Conservation (phyloP, 176 grass and related monocot genomes). For the Tillandsia fasciculata region DNA sequence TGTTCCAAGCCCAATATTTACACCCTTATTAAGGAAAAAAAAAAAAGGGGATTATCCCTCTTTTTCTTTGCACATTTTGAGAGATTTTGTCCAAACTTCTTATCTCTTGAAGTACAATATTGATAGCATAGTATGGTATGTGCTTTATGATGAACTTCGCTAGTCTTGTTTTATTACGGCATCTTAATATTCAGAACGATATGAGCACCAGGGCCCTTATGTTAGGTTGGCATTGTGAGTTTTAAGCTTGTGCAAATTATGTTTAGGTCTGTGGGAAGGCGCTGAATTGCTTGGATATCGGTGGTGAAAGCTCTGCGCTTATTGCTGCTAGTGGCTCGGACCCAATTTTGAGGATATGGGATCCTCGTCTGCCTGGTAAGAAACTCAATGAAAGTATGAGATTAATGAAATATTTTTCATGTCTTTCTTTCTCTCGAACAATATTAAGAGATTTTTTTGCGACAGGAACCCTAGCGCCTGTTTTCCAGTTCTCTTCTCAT, state of each 20-base stretch:
- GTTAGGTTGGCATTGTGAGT: conserved; percentile 5
- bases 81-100: too few relatives aligned
- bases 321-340: conserved; percentile 80
- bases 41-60: not conserved
- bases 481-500: conserved; percentile 94
- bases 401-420: not conserved
- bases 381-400: not conserved
- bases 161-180: not conserved
- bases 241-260: conserved; percentile 10
- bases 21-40: too few relatives aligned
- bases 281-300: conserved; percentile 82
- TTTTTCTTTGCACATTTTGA: not conserved
- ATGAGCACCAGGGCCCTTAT: not conserved
- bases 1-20: too few relatives aligned
- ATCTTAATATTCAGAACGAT: not conserved
- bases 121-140: not conserved
- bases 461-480: conserved; percentile 73
- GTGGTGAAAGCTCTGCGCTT: conserved; percentile 74
- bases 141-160: not conserved
- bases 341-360: conserved; percentile 81
- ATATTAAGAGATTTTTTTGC: conserved; percentile 7
- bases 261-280: conserved; percentile 71
- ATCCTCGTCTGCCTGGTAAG: conserved; percentile 96
- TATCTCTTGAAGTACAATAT: not conserved
- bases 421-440: not conserved